phyloP scores from a whole-genome alignment of 1,284 basidiomycete species.

The Agroathelia rolfsii region DNA sequence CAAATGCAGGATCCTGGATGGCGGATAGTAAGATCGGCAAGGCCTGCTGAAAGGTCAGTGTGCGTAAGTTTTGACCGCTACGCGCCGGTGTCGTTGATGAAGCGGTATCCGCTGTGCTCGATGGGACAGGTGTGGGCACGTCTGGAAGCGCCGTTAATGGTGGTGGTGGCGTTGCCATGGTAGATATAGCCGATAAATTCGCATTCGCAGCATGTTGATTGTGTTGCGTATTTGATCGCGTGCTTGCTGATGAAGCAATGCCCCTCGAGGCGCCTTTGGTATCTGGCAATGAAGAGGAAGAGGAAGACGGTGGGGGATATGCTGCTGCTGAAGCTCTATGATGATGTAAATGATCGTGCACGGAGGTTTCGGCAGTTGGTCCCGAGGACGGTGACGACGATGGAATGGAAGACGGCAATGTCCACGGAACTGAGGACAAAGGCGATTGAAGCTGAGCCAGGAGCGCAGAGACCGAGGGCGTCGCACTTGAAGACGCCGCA shows the following conservation, averaged over 20 bases:
- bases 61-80: conserved; percentile 29
- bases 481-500: conserved; percentile 9
- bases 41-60: conserved; percentile 53
- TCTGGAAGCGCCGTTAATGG: no score
- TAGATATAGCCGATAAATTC: not conserved
- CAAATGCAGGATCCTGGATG: conserved; percentile 40
- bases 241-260: conserved; percentile 9
- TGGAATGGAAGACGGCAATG: conserved; percentile 9
- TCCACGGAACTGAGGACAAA: not conserved
- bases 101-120: no score
- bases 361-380: not conserved
- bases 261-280: not conserved
- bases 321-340: no score
- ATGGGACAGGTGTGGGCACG: no score
- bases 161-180: not conserved
- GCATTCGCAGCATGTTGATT: conserved; percentile 10
- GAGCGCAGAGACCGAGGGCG: conserved; percentile 46
- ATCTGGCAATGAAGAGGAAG: conserved; percentile 5
- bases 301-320: conserved; percentile 8
- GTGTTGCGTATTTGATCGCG: no score
- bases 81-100: no score
- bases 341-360: conserved; percentile 1
- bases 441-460: conserved; percentile 50
- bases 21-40: conserved; percentile 46
- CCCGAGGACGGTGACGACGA: conserved; percentile 9